Percentiles rank a stretch among this genome's conserved stretches.
phyloP scores from a whole-genome alignment of 202 grass and related monocot genomes.

The Bolboschoenoplectus hybrid region DNA sequence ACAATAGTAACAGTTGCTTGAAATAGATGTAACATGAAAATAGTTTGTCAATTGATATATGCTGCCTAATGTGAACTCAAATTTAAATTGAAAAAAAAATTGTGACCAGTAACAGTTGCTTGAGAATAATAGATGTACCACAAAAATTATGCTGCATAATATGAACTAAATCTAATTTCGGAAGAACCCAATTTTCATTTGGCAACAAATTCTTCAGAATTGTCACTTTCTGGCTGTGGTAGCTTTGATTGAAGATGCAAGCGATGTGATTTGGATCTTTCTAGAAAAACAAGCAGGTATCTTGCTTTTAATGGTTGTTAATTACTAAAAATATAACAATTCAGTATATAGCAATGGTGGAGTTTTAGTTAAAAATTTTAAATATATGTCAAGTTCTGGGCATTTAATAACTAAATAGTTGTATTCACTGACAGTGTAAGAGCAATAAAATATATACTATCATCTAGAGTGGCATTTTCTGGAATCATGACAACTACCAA shows the following conservation, averaged over 20 bases:
- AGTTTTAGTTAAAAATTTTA: background rate
- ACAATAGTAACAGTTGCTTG: constrained; percentile 8
- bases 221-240: constrained; percentile 16
- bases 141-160: constrained; percentile 8
- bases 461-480: constrained; percentile 1
- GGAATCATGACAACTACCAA: constrained; percentile 25
- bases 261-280: constrained; percentile 14
- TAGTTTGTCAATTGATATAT: background rate
- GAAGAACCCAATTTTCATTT: constrained; percentile 27
- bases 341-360: background rate
- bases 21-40: constrained; percentile 6
- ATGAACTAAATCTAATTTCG: constrained; percentile 11
- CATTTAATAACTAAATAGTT: background rate
- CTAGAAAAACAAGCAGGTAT: background rate
- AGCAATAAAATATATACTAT: constrained; percentile 18
- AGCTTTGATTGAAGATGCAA: background rate
- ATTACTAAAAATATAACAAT: background rate
- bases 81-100: constrained; percentile 24
- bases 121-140: background rate
- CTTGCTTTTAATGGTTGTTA: background rate
- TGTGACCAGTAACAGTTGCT: constrained; percentile 2
- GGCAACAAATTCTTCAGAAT: constrained; percentile 14
- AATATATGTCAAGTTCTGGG: background rate
- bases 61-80: background rate
- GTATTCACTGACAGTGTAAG: background rate